Conservation (phyloP, 352 stramenopile genomes). For the Peronosclerospora sorghi region DNA sequence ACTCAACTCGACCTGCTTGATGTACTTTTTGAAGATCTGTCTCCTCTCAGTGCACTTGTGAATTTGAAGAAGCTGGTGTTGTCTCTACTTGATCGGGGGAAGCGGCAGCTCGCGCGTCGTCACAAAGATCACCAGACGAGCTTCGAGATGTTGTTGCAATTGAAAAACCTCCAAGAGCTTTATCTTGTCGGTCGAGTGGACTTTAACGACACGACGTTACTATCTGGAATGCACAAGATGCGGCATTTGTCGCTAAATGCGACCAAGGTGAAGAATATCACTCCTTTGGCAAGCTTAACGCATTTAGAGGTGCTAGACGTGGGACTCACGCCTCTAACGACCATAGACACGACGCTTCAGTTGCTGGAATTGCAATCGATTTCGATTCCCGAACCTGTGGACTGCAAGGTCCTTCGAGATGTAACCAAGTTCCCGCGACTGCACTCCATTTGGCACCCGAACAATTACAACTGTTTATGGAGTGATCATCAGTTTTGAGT, state of each 20-base stretch:
- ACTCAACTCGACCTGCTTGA: slow-evolving; percentile 40
- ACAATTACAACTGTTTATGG: slow-evolving; percentile 59
- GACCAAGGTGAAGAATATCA: slow-evolving; percentile 35
- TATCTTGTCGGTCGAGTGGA: slow-evolving; percentile 44
- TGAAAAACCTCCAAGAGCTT: slow-evolving; percentile 33
- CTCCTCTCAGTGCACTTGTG: slow-evolving; percentile 25
- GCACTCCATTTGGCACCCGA: slow-evolving; percentile 42
- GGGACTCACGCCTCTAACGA: slow-evolving; percentile 37
- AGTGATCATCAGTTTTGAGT: slow-evolving; percentile 38
- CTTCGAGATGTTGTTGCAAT: slow-evolving; percentile 31
- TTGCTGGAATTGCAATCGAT: slow-evolving; percentile 33
- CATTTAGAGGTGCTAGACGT: slow-evolving; percentile 36
- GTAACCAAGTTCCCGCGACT: slow-evolving; percentile 31
- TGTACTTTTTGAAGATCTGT: slow-evolving; percentile 37
- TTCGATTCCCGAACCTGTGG: slow-evolving; percentile 31
- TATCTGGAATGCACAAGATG: slow-evolving; percentile 29
- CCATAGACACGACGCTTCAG: slow-evolving; percentile 19
- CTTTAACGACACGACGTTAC: slow-evolving; percentile 35
- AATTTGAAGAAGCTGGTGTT: slow-evolving; percentile 44
- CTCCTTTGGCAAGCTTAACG: slow-evolving; percentile 19
- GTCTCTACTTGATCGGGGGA: slow-evolving; percentile 28
- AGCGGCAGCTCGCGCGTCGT: slow-evolving; percentile 30
- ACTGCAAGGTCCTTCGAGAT: slow-evolving; percentile 34
- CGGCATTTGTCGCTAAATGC: slow-evolving; percentile 34
- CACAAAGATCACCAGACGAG: slow-evolving; percentile 28